Base-by-base conservation (phyloP, 2,329 filamentous ascomycete species). In the Aspergillus fumigatus region DNA sequence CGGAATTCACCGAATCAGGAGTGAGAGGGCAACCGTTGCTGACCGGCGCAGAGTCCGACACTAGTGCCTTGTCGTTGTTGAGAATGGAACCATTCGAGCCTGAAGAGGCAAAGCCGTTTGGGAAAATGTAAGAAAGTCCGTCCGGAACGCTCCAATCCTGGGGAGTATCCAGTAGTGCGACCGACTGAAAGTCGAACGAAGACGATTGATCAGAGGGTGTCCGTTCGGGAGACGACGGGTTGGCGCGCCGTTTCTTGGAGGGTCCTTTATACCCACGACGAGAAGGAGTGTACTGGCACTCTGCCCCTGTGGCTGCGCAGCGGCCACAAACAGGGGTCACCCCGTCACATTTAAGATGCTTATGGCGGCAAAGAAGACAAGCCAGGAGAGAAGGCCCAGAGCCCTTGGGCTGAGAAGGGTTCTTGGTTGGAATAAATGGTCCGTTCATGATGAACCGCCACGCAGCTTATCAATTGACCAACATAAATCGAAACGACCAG, bases 301-400 rank as follows among this genome's bases (percentile, higher is more conserved):
- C 80, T 19, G 80, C 75, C 55, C 82, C 81, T 50, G 82, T 80
- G 51, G 77, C 73, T 23, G 75, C 75, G 72, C 89, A 92, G 53
- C 89, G 84, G 49, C 82, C 80, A 73, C 89, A 92, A 32, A 74
- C 61, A 11, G 89, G 88, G 32, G 75, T 85, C 40, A 78, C 74
- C 27, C 88, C 88, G 71, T 92, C 87, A 69, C 89, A 92, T 70
- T 90, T 92, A 50, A 92, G 80, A 71, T 92, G 89, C 67, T 89
- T 79, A 53, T 76, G 75, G 35, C 80, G 74, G 61, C 80, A 82
- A 38, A 73, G 68, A 27, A 77, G 69, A 76, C 65, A 85, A 57
- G 68, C 82, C 67, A 67, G 77, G 62, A 62, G 79, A 10, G 74
- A 73, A 1, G 74, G 74, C 19, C 69, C 70, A 3, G 68, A 55